phyloP scores from a whole-genome alignment of 2,329 filamentous ascomycete species.

The Fusarium newnesense region DNA sequence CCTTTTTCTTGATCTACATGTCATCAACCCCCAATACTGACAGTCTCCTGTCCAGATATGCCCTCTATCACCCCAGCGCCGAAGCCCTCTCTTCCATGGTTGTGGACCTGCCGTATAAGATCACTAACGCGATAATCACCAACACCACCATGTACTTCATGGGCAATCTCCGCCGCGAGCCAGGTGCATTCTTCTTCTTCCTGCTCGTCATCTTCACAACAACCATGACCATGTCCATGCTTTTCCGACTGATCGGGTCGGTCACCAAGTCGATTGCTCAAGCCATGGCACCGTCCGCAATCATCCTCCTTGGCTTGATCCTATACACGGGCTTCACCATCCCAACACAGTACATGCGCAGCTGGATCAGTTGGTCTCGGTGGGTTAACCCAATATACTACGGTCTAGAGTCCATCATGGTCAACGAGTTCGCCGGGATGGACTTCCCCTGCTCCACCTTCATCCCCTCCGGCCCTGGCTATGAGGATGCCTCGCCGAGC shows the following conservation, averaged over 20 bases:
- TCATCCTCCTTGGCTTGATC: conserved; percentile 50
- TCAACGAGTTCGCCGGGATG: conserved; percentile 67
- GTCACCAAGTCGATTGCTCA: conserved; percentile 39
- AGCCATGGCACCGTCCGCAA: conserved; percentile 39
- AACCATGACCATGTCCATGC: conserved; percentile 71
- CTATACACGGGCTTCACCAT: conserved; percentile 62
- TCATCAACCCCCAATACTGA: too few relatives aligned
- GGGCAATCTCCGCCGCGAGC: conserved; percentile 69
- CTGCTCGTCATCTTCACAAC: conserved; percentile 60
- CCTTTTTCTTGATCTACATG: too few relatives aligned
- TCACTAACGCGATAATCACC: conserved; percentile 50
- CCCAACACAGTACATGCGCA: conserved; percentile 58
- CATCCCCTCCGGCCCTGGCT: conserved; percentile 43
- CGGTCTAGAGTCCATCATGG: conserved; percentile 70
- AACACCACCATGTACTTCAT: conserved; percentile 69
- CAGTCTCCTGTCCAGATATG: conserved; percentile 20
- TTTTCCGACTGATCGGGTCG: conserved; percentile 58
- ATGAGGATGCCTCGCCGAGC: not conserved
- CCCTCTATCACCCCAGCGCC: conserved; percentile 47
- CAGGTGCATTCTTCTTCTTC: conserved; percentile 61
- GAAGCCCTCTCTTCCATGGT: conserved; percentile 40
- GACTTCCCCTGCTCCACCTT: conserved; percentile 58
- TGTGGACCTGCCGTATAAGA: conserved; percentile 39
- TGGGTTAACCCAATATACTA: conserved; percentile 74
- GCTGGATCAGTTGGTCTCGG: conserved; percentile 65